These are phyloP conservation scores for Byssochlamys sp. DNA, from an alignment of 2,329 filamentous ascomycete genomes.

Conservation along the genomic window DNA sequence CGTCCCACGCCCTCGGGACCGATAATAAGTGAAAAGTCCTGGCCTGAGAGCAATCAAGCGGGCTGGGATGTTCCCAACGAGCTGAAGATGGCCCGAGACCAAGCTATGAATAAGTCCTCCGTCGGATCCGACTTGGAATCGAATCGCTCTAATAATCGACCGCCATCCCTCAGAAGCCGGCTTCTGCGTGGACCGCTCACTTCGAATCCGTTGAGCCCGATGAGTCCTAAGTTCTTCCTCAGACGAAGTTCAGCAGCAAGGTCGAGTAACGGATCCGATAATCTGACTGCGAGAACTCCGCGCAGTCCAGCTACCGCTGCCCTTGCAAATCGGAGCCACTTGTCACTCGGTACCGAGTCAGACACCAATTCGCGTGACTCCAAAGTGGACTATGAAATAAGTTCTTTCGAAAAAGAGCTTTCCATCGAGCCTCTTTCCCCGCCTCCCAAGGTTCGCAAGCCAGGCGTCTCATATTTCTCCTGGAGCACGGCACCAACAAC, in stretches of 20 bases:
- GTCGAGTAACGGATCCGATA: neutral
- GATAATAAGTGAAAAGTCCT: neutral
- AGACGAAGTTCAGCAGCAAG: neutral
- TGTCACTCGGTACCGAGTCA: neutral
- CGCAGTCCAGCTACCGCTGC: neutral
- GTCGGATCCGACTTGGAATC: neutral
- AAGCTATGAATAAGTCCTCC: neutral
- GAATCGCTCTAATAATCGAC: neutral
- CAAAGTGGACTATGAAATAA: neutral
- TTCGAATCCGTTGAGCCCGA: neutral
- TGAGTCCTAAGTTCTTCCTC: neutral
- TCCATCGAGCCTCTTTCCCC: neutral
- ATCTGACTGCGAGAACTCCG: neutral
- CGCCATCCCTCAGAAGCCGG: neutral
- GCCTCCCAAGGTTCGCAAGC: constrained; percentile 3
- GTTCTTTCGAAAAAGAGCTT: neutral
- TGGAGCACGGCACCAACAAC: neutral
- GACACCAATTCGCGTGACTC: neutral
- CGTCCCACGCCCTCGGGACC: neutral
- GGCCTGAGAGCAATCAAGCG: neutral
- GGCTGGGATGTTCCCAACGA: neutral
- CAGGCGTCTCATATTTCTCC: neutral
- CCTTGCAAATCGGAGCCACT: neutral
- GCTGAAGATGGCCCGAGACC: neutral
- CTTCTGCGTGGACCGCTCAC: neutral